Conservation (phyloP, 495 filamentous ascomycete genomes). For the Rhizodiscina lignyota region DNA sequence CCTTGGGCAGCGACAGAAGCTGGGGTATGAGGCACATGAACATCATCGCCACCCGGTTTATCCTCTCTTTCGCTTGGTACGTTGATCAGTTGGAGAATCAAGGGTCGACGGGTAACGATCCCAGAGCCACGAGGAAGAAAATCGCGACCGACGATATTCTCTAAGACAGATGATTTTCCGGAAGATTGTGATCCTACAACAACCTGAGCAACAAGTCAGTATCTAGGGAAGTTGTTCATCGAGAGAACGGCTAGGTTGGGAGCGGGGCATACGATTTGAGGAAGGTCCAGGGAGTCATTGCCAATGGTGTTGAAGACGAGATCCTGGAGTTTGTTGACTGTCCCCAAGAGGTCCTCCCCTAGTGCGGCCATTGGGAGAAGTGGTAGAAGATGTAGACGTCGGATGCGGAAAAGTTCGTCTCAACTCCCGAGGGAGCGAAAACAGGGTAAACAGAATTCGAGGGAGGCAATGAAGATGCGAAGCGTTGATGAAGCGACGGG, state of each 20-base stretch:
- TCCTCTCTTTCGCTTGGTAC: conserved; percentile 67
- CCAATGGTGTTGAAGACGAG: conserved; percentile 99
- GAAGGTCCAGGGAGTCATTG: conserved; percentile 92
- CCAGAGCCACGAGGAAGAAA: conserved; percentile 93
- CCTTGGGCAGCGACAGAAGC: conserved; percentile 51
- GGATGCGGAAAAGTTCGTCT: no score
- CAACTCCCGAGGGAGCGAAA: no score
- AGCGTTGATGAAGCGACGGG: no score
- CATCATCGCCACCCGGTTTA: conserved; percentile 43
- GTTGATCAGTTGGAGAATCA: conserved; percentile 97
- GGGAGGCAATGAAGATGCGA: no score
- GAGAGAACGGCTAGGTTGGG: conserved; percentile 2
- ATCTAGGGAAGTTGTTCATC: background rate
- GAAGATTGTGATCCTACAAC: conserved; percentile 98
- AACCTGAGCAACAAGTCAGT: conserved; percentile 45
- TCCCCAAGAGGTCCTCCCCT: conserved; percentile 80
- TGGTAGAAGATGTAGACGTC: no score
- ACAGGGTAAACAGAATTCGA: no score
- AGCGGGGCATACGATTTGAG: conserved; percentile 72
- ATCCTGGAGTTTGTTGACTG: conserved; percentile 94
- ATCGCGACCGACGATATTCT: conserved; percentile 96
- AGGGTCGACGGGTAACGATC: conserved; percentile 84
- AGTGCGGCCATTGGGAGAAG: conserved; percentile 65
- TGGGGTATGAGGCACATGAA: conserved; percentile 51
- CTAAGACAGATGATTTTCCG: conserved; percentile 96